Evolutionary conservation across 768 basidiomycete species (phyloP), one percentile per base, ranked within the genome.

Genomic region (Asterophora parasitica): DNA sequence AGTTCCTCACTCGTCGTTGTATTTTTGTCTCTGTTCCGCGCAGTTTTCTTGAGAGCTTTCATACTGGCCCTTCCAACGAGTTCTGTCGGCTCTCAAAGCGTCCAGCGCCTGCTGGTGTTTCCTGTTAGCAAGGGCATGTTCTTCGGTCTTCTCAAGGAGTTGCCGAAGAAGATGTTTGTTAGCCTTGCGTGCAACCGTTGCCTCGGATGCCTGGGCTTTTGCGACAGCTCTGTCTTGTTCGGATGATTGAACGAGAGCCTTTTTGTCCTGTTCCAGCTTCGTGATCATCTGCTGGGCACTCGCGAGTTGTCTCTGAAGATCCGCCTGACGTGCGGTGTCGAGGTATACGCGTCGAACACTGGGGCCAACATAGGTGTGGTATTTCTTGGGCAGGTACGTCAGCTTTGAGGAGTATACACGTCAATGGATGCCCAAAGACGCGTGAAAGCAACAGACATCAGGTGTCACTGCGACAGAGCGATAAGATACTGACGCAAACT

Each of bases 301-400:
- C 2, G 63, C 59, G 9, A 76, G 60, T 43, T 73, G 65, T 16
- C 61, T 64, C 32, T 67, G 51, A 4, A 67, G 52, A 20, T 42
- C 53, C 16, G 56, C 54, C 36, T 57, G 44, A 16, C 50, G 54
- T n/a, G 61, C 39, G 17, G 55, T 38, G 54, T 76, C 74, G 46
- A 78, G 50, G 56, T 75, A 80, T 15, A 81, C 66, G 50, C 77
- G 73, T 46, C 78, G 71, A 13, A 80, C 61, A 40, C 65, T 63
- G 5, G 75, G 71, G 3, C 69, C 37, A 27, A 79, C 63, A 55
- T 70, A 78, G 35, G 65, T 61, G 57, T 77, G 76, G 54, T 77
- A 76, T 58, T 75, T 75, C 51, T 68, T 62, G 5, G 77, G 76
- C 15, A 81, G 65, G 44, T 70, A 73, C 4, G 68, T 47, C 37